Base-by-base conservation (phyloP, 1,139 yeast species). In the Yamadazyma spencermartinsiae region DNA sequence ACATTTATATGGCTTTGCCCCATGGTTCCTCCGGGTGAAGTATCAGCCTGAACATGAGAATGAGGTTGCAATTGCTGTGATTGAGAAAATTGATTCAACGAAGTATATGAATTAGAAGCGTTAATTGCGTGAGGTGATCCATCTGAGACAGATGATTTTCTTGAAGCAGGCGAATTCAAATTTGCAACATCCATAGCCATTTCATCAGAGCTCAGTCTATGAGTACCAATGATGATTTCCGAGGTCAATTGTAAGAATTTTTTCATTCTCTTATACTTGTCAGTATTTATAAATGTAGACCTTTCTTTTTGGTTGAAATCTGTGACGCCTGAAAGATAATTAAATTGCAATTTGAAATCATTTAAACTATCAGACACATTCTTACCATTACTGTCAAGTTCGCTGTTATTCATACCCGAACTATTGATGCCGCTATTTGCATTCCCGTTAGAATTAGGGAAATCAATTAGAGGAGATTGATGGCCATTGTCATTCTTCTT, bases 191-290 rank as follows among this genome's bases (percentile, higher is more conserved):
- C 31, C 10, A 25, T 23, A 24, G 8, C 19, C 6, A 14, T 33
- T 8, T 33, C 29, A 18, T 18, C 35, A 16, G 25, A 30, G 44
- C 56, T 46, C 68, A 65, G 72, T 46, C 89, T 65, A 50, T 75
- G 81, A 0, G 95, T 88, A 4, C 97, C 97, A 25, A 88, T 74
- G 13, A 86, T 72, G 2, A 87, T 76, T 59, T 86, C 96, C 1
- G 87, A 76, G 38, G 90, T 86, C 49, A 87, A 63, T 29, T 88
- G 88, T 7, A 88, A 68, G 24, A 87, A 88, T 52, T 88, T 86
- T 47, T 81, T 80, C 66, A 80, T 74, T 40, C 88, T 63, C 56
- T 86, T 86, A 50, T 82, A 70, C 51, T 76, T 75, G 61, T 87
- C 96, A 2, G 94, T 90, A 53, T 88, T 87, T 35, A 86, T 74